These are phyloP conservation scores for Quambalaria eucalypti DNA, from an alignment of 1,284 basidiomycete species.

Conservation along the genomic window DNA sequence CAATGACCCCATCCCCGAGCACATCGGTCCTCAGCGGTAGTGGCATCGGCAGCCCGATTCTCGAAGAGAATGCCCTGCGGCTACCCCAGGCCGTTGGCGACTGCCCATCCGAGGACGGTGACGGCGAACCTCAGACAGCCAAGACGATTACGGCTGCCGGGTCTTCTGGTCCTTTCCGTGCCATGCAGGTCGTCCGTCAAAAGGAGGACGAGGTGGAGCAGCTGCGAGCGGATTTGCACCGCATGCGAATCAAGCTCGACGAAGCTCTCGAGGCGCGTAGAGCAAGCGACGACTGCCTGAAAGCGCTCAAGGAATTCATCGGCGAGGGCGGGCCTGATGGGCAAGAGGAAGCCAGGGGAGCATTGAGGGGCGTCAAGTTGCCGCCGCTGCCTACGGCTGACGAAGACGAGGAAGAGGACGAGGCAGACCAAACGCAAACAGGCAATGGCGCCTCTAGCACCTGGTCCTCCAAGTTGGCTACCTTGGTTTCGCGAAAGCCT, in stretches of 20 bases:
- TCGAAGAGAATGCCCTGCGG: neutral
- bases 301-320: conserved; percentile 73
- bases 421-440: too few species aligned
- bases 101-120: neutral
- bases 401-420: conserved; percentile 12
- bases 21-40: too few species aligned
- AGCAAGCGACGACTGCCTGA: conserved; percentile 75
- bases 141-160: too few species aligned
- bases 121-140: too few species aligned
- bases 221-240: conserved; percentile 1
- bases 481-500: neutral
- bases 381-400: conserved; percentile 36
- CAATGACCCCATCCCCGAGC: too few species aligned
- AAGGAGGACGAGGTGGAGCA: neutral
- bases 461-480: neutral
- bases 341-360: neutral
- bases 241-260: conserved; percentile 17
- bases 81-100: neutral
- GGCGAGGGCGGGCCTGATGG: neutral
- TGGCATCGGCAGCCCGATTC: neutral
- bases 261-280: conserved; percentile 73
- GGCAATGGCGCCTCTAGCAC: neutral
- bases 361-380: conserved; percentile 29
- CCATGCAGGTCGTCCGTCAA: neutral
- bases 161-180: too few species aligned